These are phyloP conservation scores for Hyphopichia burtonii DNA, from an alignment of 1,139 yeast genomes.

Conservation along the genomic window DNA sequence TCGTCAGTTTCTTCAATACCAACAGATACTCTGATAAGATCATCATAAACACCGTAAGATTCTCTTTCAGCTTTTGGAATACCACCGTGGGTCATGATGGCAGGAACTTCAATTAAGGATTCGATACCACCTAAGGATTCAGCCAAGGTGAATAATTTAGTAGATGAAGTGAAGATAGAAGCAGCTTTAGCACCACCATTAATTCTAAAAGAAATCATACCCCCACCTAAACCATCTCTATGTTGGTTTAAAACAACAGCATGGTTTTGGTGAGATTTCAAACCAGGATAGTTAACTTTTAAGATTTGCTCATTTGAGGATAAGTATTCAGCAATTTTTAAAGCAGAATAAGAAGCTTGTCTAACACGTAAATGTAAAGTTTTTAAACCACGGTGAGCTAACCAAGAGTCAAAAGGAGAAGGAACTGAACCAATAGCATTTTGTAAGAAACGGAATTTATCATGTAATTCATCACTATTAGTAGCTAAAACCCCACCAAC, in stretches of 20 bases:
- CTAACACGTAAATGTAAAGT: constrained; percentile 79
- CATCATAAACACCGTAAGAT: constrained; percentile 77
- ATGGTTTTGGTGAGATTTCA: constrained; percentile 63
- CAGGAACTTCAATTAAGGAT: constrained; percentile 84
- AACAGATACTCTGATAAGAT: constrained; percentile 77
- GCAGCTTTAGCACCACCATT: constrained; percentile 82
- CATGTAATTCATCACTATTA: constrained; percentile 59
- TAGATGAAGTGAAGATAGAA: constrained; percentile 66
- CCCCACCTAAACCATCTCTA: constrained; percentile 86
- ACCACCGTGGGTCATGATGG: constrained; percentile 92
- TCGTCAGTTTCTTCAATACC: constrained; percentile 88
- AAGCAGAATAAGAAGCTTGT: constrained; percentile 68
- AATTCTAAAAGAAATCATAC: constrained; percentile 87
- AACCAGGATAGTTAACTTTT: constrained; percentile 81
- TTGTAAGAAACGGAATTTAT: constrained; percentile 71
- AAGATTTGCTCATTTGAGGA: constrained; percentile 50
- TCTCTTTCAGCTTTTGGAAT: constrained; percentile 81
- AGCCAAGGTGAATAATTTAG: constrained; percentile 80
- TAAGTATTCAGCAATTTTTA: constrained; percentile 69
- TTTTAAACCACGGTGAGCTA: constrained; percentile 89
- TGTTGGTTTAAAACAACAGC: constrained; percentile 71
- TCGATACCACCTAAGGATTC: constrained; percentile 92
- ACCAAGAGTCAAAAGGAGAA: constrained; percentile 89
- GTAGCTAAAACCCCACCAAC: constrained; percentile 84
- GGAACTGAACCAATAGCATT: constrained; percentile 90